These are phyloP conservation scores for Chaetomiaceae sp. DNA, from an alignment of 2,329 filamentous ascomycete genomes.

Conservation along the genomic window DNA sequence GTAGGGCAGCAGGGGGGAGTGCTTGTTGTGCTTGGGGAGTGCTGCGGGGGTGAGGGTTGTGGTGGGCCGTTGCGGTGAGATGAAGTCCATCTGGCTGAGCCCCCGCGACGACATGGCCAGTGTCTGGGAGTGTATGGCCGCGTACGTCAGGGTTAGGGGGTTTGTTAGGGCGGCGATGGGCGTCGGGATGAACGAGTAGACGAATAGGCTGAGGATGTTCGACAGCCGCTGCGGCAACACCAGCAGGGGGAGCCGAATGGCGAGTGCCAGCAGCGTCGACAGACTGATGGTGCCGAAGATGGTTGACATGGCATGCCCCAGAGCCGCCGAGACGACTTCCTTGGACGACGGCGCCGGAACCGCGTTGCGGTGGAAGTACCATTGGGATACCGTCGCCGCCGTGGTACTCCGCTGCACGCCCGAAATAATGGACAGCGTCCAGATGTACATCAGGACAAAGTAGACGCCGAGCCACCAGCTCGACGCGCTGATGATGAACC, in stretches of 20 bases:
- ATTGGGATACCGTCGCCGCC: conserved; percentile 92
- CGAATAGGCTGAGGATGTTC: conserved; percentile 59
- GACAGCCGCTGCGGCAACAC: conserved; percentile 69
- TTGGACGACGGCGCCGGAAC: conserved; percentile 70
- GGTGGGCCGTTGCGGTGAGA: conserved; percentile 67
- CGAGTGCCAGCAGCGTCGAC: conserved; percentile 73
- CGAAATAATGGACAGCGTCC: conserved; percentile 83
- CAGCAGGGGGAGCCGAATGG: conserved; percentile 79
- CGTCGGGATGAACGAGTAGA: conserved; percentile 71
- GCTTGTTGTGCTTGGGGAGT: conserved; percentile 32
- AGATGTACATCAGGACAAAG: conserved; percentile 92
- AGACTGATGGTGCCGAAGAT: conserved; percentile 91
- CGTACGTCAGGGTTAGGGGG: conserved; percentile 85
- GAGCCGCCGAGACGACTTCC: conserved; percentile 77
- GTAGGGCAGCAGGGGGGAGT: conserved; percentile 67
- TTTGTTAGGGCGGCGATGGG: conserved; percentile 84
- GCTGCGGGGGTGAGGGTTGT: conserved; percentile 61
- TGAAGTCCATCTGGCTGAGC: conserved; percentile 75
- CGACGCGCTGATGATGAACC: conserved; percentile 77
- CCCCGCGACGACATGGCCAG: conserved; percentile 73
- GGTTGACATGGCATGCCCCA: conserved; percentile 75
- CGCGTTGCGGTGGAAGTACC: conserved; percentile 95
- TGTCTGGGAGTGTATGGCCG: conserved; percentile 86
- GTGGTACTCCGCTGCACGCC: conserved; percentile 88
- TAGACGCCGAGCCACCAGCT: conserved; percentile 94